Base-by-base conservation (phyloP, 1,284 basidiomycete genomes). In the Fistulina hepatica region DNA sequence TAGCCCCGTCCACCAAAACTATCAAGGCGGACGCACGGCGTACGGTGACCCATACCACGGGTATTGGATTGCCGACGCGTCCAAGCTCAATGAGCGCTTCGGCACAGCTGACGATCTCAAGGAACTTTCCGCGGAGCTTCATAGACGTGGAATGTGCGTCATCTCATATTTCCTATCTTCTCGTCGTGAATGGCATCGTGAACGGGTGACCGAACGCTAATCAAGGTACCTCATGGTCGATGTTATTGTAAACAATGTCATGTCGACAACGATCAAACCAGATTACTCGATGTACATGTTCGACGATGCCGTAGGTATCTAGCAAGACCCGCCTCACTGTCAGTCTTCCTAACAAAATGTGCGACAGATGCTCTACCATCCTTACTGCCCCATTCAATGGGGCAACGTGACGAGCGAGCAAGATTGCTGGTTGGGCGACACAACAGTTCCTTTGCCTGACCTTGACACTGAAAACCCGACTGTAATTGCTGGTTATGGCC, bases 341-440 rank as follows among this genome's bases (percentile, higher is more conserved):
- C 42, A 37, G 41, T 36, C 30, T 28, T 26, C 35, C 12, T 23
- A 13, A 36, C 12, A 17, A 22, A 21, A 19, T 27, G n/a, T n/a
- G n/a, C n/a, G 41, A 28, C 41, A 71, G 64, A 62, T 65, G 1
- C 57, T 64, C 34, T 83, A 80, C 53, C 80, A 83, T 56, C 57
- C 67, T 1, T 75, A 76, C 51, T 83, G 81, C 50, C 64, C 67
- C 28, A 70, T 84, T 41, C 62, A 76, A 41, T 85, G 69, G 59
- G 61, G 58, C 40, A 80, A 84, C 52, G 55, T 64, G 39, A 77
- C 73, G 1, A 74, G 73, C 35, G 71, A 81, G 48, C 70, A 84
- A 54, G 54, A 73, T 44, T 84, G 82, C 57, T 86, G 82, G 81
- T 58, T 86, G 24, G 82, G 81, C 9, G 80, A 85, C 52, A 59